Base-by-base conservation (phyloP, 208 protist genomes). In the Trypanosoma avium region DNA sequence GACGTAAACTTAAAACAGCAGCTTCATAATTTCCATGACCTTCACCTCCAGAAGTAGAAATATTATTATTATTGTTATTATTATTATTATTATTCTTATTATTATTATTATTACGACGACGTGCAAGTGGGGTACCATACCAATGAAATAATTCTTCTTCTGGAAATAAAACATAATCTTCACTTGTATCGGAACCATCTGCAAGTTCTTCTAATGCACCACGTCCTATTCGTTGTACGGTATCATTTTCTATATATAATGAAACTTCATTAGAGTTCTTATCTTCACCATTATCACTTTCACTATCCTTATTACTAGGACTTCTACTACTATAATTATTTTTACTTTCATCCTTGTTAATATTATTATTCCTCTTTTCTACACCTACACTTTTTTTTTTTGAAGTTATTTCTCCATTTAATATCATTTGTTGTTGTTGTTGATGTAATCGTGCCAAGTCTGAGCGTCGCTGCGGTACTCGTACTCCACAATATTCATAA, bases 111-210 rank as follows among this genome's bases (percentile, higher is more conserved):
- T 85, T 73, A 38, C 74, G 24, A 48, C 55, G 30, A 52, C 70
- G 64, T 77, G 76, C 86, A 1, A 95, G 73, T 29, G 84, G 78
- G 1, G 78, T 87, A 46, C 80, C 85, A 61, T 87, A 83, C 82
- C 85, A 95, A 19, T 50, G 67, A 21, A 83, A 67, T 4, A 95
- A 42, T 68, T 95, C 82, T 61, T 95, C 84, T 12, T 66, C 80
- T 6, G 65, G 57, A 2, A 55, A 48, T 15, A 90, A 55, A 0
- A 84, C 19, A 61, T 81, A 93, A 27, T 73, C 35, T 19, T 75
- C 65, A 35, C 36, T 48, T 21, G 38, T 61, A 33, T 19, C 64
- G 6, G 24, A 61, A 19, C 57, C 65, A 70, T 56, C 56, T 13
- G 40, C 56, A 6, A 50, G 58, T 27, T 61, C 65, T 40, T 91